phyloP scores from a whole-genome alignment of 495 filamentous ascomycete species.

The Tuber brumale region DNA sequence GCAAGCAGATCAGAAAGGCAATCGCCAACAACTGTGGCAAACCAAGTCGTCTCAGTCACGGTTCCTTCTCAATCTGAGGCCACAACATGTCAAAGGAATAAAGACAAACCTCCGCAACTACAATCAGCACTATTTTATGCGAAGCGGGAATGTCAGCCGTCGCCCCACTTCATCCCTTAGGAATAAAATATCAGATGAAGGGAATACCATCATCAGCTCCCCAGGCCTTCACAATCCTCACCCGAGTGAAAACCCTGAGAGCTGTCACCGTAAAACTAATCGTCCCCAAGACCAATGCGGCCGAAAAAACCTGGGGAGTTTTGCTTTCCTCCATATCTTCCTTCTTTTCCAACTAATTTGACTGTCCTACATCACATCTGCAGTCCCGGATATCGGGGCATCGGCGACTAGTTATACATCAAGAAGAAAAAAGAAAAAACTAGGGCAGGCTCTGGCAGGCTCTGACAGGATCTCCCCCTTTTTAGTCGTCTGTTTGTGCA shows the following conservation, averaged over 20 bases:
- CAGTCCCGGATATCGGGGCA: not conserved
- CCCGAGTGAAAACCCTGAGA: slow-evolving; percentile 12
- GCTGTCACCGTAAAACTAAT: slow-evolving; percentile 3
- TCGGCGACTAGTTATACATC: not conserved
- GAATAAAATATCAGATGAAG: not conserved
- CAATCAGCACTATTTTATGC: slow-evolving; percentile 5
- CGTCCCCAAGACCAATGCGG: not conserved
- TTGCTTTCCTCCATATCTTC: slow-evolving; percentile 12
- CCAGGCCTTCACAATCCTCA: not conserved
- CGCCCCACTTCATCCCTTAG: not conserved
- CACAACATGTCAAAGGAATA: not conserved
- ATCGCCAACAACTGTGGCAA: not conserved
- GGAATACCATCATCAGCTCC: slow-evolving; percentile 8
- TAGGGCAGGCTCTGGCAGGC: no score
- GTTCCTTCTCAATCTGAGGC: not conserved
- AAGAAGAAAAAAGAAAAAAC: not conserved
- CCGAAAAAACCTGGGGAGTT: not conserved
- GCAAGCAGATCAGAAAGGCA: not conserved
- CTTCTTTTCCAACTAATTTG: not conserved
- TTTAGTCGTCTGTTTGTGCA: not conserved
- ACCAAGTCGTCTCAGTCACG: not conserved
- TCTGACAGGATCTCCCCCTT: not conserved
- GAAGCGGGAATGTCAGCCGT: not conserved
- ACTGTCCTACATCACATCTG: not conserved
- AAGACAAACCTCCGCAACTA: slow-evolving; percentile 9